phyloP scores from a whole-genome alignment of 805 yeast genomes.

The Wickerhamomyces silvicola region DNA sequence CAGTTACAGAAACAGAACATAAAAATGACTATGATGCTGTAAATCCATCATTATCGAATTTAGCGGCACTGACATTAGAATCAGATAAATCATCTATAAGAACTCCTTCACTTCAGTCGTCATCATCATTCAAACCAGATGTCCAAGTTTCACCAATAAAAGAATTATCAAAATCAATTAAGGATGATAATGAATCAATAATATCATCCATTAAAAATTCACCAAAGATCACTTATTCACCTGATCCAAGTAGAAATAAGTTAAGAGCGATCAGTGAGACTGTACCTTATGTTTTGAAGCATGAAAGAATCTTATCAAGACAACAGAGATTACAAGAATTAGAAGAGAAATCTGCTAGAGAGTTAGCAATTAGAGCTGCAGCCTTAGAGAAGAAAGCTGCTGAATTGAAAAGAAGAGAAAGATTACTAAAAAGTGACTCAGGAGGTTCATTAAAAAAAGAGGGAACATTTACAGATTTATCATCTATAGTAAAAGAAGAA shows the following conservation, averaged over 20 bases:
- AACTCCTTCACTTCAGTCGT: constrained; percentile 11
- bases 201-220: constrained; percentile 31
- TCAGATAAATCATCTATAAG: constrained; percentile 3
- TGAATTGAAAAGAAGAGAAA: constrained; percentile 58
- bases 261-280: constrained; percentile 76
- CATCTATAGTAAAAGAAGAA: constrained; percentile 31
- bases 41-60: constrained; percentile 56
- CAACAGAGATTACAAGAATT: constrained; percentile 74
- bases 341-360: constrained; percentile 72
- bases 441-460: constrained; percentile 35
- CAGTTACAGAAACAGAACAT: constrained; percentile 35
- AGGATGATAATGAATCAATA: constrained; percentile 31
- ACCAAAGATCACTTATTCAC: constrained; percentile 24
- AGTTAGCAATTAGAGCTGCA: constrained; percentile 67
- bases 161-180: constrained; percentile 29
- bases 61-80: constrained; percentile 40
- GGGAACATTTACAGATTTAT: constrained; percentile 49
- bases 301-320: constrained; percentile 66
- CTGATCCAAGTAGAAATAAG: constrained; percentile 47
- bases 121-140: constrained; percentile 13
- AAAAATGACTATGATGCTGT: constrained; percentile 18
- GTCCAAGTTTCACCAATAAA: constrained; percentile 30
- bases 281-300: constrained; percentile 76
- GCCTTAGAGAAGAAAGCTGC: constrained; percentile 69
- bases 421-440: constrained; percentile 31